Conservation (phyloP, 2,329 filamentous ascomycete species). For the Verticillium longisporum region DNA sequence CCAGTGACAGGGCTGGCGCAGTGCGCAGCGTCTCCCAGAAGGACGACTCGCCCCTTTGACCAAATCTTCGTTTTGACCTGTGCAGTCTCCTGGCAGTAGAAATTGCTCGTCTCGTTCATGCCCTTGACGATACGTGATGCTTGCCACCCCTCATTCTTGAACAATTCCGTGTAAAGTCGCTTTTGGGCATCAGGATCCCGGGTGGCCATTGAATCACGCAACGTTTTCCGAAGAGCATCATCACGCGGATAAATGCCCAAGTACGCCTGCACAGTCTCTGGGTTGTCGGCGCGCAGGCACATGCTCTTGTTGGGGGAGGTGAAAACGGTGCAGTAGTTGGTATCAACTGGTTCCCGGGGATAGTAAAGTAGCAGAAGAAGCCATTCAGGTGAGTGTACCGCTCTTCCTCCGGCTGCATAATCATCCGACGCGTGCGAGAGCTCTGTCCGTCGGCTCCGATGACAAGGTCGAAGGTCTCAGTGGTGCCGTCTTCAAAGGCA, state of each 20-base stretch:
- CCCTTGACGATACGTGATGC: conserved; percentile 18
- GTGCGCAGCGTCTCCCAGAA: conserved; percentile 42
- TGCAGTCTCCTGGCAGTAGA: conserved; percentile 33
- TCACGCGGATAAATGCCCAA: conserved; percentile 2
- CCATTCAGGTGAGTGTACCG: conserved; percentile 18
- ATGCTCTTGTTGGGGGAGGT: conserved; percentile 1
- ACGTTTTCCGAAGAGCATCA: conserved; percentile 1
- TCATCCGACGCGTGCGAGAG: conserved; percentile 38
- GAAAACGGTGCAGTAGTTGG: conserved; percentile 6
- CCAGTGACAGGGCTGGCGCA: conserved; percentile 36
- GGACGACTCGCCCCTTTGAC: conserved; percentile 29
- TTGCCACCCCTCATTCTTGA: conserved; percentile 35
- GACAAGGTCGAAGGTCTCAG: conserved; percentile 40
- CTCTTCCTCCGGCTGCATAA: conserved; percentile 20
- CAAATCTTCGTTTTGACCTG: conserved; percentile 30
- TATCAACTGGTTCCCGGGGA: conserved; percentile 16
- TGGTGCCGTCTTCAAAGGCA: conserved; percentile 33
- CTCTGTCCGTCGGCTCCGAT: conserved; percentile 50
- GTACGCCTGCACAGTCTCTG: conserved; percentile 9
- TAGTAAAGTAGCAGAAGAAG: conserved; percentile 24
- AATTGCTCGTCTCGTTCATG: conserved; percentile 26
- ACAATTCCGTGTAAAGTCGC: conserved; percentile 19
- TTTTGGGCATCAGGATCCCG: conserved; percentile 24
- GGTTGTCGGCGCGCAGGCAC: conserved; percentile 7
- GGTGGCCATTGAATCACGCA: background rate